phyloP scores from a whole-genome alignment of 345 rosid genomes.

The Cardamine chenopodiifolia region DNA sequence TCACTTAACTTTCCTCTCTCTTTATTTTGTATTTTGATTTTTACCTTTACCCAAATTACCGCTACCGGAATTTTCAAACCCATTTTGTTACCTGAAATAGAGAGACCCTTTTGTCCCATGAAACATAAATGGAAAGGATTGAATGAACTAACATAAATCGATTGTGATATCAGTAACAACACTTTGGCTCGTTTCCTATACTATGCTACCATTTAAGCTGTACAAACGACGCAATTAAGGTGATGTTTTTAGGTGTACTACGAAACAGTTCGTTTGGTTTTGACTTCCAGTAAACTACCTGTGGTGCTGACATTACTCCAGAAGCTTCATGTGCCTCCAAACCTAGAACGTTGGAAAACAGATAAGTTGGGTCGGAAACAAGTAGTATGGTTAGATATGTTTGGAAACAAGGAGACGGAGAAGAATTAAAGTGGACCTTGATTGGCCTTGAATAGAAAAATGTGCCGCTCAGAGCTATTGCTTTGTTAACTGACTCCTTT shows the following conservation, averaged over 20 bases:
- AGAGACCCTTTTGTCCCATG: neutral
- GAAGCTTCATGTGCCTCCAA: conserved; percentile 7
- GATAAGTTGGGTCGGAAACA: neutral
- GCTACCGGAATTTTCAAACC: no score
- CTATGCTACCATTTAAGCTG: neutral
- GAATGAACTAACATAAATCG: neutral
- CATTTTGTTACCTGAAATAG: neutral
- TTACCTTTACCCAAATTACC: neutral
- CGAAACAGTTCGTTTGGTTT: neutral
- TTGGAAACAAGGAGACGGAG: no score
- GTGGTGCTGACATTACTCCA: conserved; percentile 11
- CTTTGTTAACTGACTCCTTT: conserved; percentile 44
- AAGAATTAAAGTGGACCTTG: conserved; percentile 37
- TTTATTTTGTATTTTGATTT: neutral
- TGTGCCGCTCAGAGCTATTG: conserved; percentile 40
- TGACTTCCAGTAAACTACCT: neutral
- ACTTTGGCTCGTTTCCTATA: neutral
- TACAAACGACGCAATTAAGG: neutral
- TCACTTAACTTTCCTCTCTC: neutral
- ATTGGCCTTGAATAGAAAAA: conserved; percentile 44
- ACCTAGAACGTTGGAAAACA: conserved; percentile 21
- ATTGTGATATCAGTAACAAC: neutral
- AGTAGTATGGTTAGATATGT: neutral
- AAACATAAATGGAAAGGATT: neutral
- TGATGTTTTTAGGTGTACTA: conserved; percentile 1